These are phyloP conservation scores for Diutina siamensis DNA, from an alignment of 1,139 yeast genomes.

Conservation along the genomic window DNA sequence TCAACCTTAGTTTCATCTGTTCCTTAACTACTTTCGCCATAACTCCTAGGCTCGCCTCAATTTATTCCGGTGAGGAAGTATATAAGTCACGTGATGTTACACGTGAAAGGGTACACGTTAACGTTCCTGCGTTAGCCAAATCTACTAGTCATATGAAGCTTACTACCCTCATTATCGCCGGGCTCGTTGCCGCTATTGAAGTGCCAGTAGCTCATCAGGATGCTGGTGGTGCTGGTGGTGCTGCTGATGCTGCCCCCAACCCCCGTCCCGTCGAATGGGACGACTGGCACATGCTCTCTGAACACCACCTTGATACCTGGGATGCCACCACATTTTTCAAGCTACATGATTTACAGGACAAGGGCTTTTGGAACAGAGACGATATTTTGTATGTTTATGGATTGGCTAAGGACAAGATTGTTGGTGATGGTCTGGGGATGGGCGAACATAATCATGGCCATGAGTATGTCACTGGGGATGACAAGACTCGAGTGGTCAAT, in stretches of 20 bases:
- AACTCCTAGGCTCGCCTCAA: too few relatives aligned
- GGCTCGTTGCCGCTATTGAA: background rate
- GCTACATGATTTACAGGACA: conserved; percentile 57
- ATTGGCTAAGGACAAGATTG: conserved; percentile 52
- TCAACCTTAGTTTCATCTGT: too few relatives aligned
- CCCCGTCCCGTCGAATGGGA: conserved; percentile 36
- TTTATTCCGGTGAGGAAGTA: too few relatives aligned
- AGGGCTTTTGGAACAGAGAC: conserved; percentile 39
- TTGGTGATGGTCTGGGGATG: conserved; percentile 88
- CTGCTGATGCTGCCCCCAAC: background rate
- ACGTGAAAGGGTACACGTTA: background rate
- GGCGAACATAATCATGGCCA: conserved; percentile 60
- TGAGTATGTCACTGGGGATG: conserved; percentile 40
- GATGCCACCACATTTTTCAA: conserved; percentile 73
- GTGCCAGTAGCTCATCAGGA: background rate
- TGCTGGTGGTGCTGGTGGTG: background rate
- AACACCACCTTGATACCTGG: conserved; percentile 66
- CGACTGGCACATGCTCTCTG: conserved; percentile 83
- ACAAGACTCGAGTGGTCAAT: conserved; percentile 43
- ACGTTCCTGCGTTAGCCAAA: background rate
- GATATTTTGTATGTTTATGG: conserved; percentile 84
- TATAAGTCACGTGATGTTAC: too few relatives aligned
- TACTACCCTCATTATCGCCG: background rate
- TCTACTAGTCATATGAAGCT: background rate
- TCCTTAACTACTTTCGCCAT: too few relatives aligned